Base-by-base conservation (phyloP, 768 basidiomycete species). In the Termitomyces sp. region DNA sequence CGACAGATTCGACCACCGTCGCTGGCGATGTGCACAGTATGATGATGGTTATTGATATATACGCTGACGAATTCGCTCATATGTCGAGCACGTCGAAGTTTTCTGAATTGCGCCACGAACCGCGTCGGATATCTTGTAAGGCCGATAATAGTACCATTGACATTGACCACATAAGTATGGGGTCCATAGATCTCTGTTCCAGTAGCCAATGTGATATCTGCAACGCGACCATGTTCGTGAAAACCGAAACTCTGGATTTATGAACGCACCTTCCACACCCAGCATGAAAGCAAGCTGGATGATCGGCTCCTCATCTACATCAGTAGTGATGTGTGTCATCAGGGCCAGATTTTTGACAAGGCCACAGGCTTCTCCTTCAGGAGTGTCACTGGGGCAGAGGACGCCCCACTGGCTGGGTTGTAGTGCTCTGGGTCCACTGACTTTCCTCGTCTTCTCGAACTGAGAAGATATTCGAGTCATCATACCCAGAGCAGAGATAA, bases 351-450 rank as follows among this genome's bases (percentile, higher is more conserved):
- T 99, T 78, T 99, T 99, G 47, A 99, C 97, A 58, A 99, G 76
- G 26, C 97, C 97, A 68, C 97, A 99, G 18, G 97, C 97, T 75
- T 99, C 97, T 69, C 97, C 97, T 86, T 99, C 97, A 0, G 97
- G 97, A 0, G 97, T 99, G 72, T 99, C 97, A 69, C 92, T 94
- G 0, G 97, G 93, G 74, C 97, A 99, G 20, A 98, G 77, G 77
- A 99, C 92, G 37, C 97, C 97, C 97, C 97, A 99, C 73, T 99
- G 97, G 80, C 89, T 92, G 5, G 97, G 96, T 69, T 99, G 97
- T 59, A 99, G 73, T 22, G 96, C 95, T 65, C 97, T 85, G 31
- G 97, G 97, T 42, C 97, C 97, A 63, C 93, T 96, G 59, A 99
- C 97, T 72, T 99, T 99, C 58, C 97, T 79, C 22, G 97, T 98